These are phyloP conservation scores for Bidens hawaiensis DNA, from an alignment of 140 eudicot species.

Conservation along the genomic window DNA sequence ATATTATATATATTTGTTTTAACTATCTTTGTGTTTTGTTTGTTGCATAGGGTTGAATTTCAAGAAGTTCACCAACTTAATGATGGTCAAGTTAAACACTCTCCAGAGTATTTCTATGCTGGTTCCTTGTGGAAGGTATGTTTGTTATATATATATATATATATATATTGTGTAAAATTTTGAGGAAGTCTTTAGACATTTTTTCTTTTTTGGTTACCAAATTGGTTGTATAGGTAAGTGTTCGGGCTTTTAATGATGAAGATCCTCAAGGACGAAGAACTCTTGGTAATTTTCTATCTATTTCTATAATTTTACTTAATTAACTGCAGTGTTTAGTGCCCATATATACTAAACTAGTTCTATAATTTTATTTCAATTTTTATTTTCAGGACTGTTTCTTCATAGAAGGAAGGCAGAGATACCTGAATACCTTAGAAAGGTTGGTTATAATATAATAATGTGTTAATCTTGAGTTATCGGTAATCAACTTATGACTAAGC, in stretches of 20 bases:
- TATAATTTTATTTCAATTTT: not conserved
- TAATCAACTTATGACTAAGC: not conserved
- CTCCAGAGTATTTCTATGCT: slow-evolving; percentile 96
- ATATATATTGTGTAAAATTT: too few relatives aligned
- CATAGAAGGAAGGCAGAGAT: slow-evolving; percentile 98
- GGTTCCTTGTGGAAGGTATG: slow-evolving; percentile 98
- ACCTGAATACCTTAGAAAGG: slow-evolving; percentile 80
- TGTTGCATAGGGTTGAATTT: slow-evolving; percentile 71
- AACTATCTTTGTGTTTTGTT: too few relatives aligned
- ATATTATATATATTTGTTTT: too few relatives aligned
- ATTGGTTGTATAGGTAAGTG: slow-evolving; percentile 71
- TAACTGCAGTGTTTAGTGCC: too few relatives aligned
- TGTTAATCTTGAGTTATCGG: slow-evolving; percentile 1
- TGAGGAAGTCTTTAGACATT: too few relatives aligned
- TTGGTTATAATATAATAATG: slow-evolving; percentile 16
- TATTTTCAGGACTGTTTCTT: slow-evolving; percentile 74
- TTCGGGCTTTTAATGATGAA: slow-evolving; percentile 98
- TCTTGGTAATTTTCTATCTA: too few relatives aligned
- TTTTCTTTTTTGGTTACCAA: too few relatives aligned
- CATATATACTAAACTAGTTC: too few relatives aligned
- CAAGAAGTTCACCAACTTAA: slow-evolving; percentile 83
- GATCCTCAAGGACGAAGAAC: too few relatives aligned
- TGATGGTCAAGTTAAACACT: slow-evolving; percentile 99
- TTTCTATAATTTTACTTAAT: too few relatives aligned
- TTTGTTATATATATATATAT: too few relatives aligned